These are phyloP conservation scores for Aspergillus baeticus DNA, from an alignment of 495 filamentous ascomycete genomes.

Conservation along the genomic window DNA sequence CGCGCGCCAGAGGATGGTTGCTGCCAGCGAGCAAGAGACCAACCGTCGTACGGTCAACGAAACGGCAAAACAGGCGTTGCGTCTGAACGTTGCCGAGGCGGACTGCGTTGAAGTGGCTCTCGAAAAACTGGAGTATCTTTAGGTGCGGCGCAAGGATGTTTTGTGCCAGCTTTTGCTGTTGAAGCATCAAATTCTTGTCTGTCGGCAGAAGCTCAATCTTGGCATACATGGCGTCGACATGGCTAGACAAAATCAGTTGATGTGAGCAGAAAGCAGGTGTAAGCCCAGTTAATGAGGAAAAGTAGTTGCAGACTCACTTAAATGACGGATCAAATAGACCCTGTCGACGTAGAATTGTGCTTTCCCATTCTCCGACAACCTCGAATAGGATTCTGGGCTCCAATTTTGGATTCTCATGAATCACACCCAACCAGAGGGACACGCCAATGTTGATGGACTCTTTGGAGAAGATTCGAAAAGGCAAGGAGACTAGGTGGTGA, in stretches of 20 bases:
- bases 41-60: conserved; percentile 72
- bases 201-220: conserved; percentile 92
- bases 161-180: conserved; percentile 72
- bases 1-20: conserved; percentile 82
- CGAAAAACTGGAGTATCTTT: conserved; percentile 81
- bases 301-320: conserved; percentile 54
- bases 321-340: conserved; percentile 81
- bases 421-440: conserved; percentile 92
- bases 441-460: conserved; percentile 94
- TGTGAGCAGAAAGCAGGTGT: no score
- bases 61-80: conserved; percentile 73
- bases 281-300: no score
- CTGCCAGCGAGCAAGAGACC: conserved; percentile 65
- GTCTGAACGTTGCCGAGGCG: conserved; percentile 76
- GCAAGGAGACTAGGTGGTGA: conserved; percentile 83
- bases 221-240: conserved; percentile 82
- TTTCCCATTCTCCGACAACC: conserved; percentile 84
- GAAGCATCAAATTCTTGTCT: conserved; percentile 71
- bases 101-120: conserved; percentile 90
- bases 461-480: conserved; percentile 89
- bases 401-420: conserved; percentile 90
- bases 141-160: conserved; percentile 82
- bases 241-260: no score
- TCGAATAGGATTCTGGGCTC: conserved; percentile 80
- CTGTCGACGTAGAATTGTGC: conserved; percentile 66